phyloP scores from a whole-genome alignment of 2,329 filamentous ascomycete genomes.

The Colletotrichum karsti region DNA sequence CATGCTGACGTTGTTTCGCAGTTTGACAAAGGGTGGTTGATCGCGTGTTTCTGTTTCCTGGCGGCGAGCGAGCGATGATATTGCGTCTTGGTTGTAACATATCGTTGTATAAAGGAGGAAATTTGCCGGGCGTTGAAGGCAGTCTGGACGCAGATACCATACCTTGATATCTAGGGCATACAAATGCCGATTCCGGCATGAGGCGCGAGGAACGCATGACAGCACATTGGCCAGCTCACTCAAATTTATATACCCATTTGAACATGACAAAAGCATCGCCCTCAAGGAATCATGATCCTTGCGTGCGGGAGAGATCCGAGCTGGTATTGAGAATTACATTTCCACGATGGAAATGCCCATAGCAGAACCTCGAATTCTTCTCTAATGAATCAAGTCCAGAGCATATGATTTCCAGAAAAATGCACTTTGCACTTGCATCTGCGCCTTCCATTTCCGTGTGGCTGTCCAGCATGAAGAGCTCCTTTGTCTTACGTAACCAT shows the following conservation, averaged over 20 bases:
- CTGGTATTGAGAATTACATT: no score
- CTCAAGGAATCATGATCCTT: background rate
- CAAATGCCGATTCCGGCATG: background rate
- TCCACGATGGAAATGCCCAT: no score
- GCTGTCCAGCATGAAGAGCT: background rate
- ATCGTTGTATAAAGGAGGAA: background rate
- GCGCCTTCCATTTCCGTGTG: background rate
- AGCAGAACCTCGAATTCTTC: no score
- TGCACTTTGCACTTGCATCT: no score
- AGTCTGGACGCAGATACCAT: background rate
- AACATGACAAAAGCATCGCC: background rate
- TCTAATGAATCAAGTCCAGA: no score
- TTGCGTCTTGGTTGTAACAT: background rate
- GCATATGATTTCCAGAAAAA: no score
- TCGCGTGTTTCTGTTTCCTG: background rate
- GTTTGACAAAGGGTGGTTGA: slow-evolving; percentile 11
- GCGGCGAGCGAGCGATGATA: no score
- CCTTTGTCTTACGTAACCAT: background rate
- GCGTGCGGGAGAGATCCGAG: background rate
- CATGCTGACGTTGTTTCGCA: slow-evolving; percentile 1
- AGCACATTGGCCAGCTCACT: background rate
- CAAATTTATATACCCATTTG: slow-evolving; percentile 1
- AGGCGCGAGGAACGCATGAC: background rate
- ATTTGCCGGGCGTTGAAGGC: background rate
- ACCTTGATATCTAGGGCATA: background rate